Evolutionary conservation across 208 protist genomes (phyloP).

Genomic region (Phytomonas francai): DNA sequence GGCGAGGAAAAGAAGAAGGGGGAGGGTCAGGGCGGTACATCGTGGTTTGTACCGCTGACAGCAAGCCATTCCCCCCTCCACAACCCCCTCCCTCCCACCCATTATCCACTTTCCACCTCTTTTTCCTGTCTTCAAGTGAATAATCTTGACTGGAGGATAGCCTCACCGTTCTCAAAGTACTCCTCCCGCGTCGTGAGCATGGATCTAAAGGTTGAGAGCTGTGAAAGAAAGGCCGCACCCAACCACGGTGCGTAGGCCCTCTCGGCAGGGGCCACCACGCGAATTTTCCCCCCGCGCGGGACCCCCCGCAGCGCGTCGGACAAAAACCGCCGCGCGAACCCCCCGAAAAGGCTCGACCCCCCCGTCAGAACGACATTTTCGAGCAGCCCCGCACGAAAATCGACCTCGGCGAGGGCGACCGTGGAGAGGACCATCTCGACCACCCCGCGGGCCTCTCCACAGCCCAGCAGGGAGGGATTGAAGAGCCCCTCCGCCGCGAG

Average conservation of each 20-base stretch:
- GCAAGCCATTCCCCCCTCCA: no score
- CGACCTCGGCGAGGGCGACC: slow-evolving; percentile 33
- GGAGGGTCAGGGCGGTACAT: no score
- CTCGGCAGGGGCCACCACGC: slow-evolving; percentile 89
- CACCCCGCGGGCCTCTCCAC: slow-evolving; percentile 58
- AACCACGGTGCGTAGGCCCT: slow-evolving; percentile 89
- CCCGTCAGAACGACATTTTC: slow-evolving; percentile 87
- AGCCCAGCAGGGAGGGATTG: slow-evolving; percentile 45
- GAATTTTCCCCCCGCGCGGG: slow-evolving; percentile 77
- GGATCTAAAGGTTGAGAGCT: slow-evolving; percentile 87
- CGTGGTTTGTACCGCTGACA: no score
- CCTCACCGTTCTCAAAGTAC: slow-evolving; percentile 55
- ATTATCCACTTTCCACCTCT: no score
- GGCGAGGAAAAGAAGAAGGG: no score
- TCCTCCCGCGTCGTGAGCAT: slow-evolving; percentile 54
- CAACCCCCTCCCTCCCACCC: no score
- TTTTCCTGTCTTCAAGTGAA: slow-evolving; percentile 18
- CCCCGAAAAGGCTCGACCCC: slow-evolving; percentile 84
- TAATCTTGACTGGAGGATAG: slow-evolving; percentile 30
- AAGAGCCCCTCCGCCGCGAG: slow-evolving; percentile 78
- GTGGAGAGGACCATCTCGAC: slow-evolving; percentile 67
- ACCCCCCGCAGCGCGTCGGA: slow-evolving; percentile 75
- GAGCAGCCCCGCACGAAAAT: slow-evolving; percentile 56
- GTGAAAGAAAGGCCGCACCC: slow-evolving; percentile 93
- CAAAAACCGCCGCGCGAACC: slow-evolving; percentile 91